Base-by-base conservation (phyloP, 768 basidiomycete genomes). In the Hypholoma fasciculare region DNA sequence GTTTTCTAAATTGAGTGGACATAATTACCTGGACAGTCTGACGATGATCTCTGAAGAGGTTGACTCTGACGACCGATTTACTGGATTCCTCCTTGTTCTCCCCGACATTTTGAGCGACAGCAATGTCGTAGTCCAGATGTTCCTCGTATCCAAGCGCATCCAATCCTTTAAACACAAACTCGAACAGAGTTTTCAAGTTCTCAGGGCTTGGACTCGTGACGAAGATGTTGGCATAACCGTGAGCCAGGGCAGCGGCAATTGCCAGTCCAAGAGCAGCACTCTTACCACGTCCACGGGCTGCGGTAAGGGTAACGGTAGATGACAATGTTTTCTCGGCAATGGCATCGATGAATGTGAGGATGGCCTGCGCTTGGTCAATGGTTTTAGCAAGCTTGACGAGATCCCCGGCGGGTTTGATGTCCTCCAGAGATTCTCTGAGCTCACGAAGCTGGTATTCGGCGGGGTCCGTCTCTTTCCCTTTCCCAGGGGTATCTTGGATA, bases 191-290 rank as follows among this genome's bases (percentile, higher is more conserved):
- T 76, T 91, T 96, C 76, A 99, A 76, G 72, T 99, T 99, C 74
- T 98, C 96, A 1, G 97, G 97, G 67, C 89, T 94, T 0, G 97
- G 97, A 71, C 92, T 94, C 9, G 97, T 99, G 52, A 99, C 94
- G 69, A 98, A 99, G 57, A 98, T 93, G 72, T 99, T 99, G 52
- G 92, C 90, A 70, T 98, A 98, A 23, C 94, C 95, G 66, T 97
- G 91, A 1, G 88, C 90, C 19, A 98, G 78, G 1, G 97, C 96
- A 12, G 94, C 90, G 1, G 96, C 91, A 59, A 98, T 92, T 1
- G 95, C 92, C 49, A 99, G 76, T 38, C 97, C 97, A n/a, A 99
- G 78, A 0, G 96, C 94, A 13, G 97, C 96, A 19, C 93, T 96
- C 72, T 99, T 99, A 55, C 97, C 97, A 17, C 97, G 88, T 59